Base-by-base conservation (phyloP, 108 stramenopile genomes). In the Schizochytrium sp. region DNA sequence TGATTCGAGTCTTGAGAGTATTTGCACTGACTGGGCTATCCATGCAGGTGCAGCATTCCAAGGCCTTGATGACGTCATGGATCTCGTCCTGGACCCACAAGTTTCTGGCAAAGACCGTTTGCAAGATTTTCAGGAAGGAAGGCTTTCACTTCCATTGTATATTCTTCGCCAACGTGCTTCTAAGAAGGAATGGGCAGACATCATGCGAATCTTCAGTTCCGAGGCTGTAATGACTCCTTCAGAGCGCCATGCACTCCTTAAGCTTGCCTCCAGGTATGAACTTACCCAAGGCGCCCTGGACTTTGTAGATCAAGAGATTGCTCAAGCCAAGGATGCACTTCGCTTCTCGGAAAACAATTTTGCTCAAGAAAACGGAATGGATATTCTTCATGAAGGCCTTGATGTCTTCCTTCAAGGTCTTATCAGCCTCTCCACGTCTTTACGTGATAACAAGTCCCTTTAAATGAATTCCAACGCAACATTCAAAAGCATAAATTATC, bases 11-110 rank as follows among this genome's bases (percentile, higher is more conserved):
- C 76, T 83, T 10, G 76, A 83, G 47, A 28, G 28, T 10, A n/a
- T 7, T 10, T 55, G 76, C 3, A n/a, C 5, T 10, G 15, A 83
- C 50, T 83, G 76, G 76, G 76, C 50, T 38, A 38, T 38, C 38
- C 76, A 55, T 2, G 76, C 53, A 15, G 76, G 76, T 28, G 76
- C 76, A 38, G 76, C 76, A n/a, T 83, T 83, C 28, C 76, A 83
- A 53, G 76, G 28, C 12, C 5, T 83, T 42, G 76, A 83, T 28
- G 76, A 83, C 28, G 76, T 40, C 15, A 83, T 55, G 50, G 76
- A 83, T 83, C 53, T 83, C 2, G 28, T 83, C 45, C 76, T 83
- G 38, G 76, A 83, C 47, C 50, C 53, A 38, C 76, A 83, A 49
- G 76, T 55, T 10, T 55, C 50, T 55, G 76, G 76, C 50, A 83